Evolutionary conservation across 106 monocot species (phyloP).

Genomic region (Acanthochlamys bracteata): DNA sequence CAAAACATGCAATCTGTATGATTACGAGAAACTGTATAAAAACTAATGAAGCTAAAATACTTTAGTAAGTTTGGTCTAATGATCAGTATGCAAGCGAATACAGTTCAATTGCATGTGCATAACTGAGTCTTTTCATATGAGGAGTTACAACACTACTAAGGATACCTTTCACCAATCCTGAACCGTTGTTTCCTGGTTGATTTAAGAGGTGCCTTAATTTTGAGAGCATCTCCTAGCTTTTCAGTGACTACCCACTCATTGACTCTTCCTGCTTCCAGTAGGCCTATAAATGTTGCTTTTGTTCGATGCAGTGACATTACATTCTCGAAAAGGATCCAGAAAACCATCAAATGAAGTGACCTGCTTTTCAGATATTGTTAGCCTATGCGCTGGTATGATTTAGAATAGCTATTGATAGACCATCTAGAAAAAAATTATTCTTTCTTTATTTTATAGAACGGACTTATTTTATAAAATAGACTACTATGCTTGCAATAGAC

Average conservation of each 20-base stretch:
- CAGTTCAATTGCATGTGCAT: no score
- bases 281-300: slow-evolving; percentile 39
- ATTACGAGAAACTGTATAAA: neutral
- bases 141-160: neutral
- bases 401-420: no score
- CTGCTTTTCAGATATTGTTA: neutral
- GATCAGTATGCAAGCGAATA: neutral
- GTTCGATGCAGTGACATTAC: slow-evolving; percentile 48
- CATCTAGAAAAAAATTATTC: no score
- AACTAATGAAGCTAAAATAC: neutral
- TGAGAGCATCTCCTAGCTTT: slow-evolving; percentile 32
- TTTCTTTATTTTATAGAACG: no score
- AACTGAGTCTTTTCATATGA: neutral
- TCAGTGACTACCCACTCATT: slow-evolving; percentile 55
- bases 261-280: slow-evolving; percentile 34
- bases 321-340: slow-evolving; percentile 59
- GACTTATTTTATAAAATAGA: neutral
- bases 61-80: neutral
- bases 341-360: slow-evolving; percentile 39
- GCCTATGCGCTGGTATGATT: neutral
- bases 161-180: slow-evolving; percentile 32
- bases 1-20: slow-evolving; percentile 23
- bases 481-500: neutral
- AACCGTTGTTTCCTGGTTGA: slow-evolving; percentile 16
- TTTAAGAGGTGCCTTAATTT: slow-evolving; percentile 20